Conservation (phyloP, 129 eudicot genomes). For the Arctium lappa region DNA sequence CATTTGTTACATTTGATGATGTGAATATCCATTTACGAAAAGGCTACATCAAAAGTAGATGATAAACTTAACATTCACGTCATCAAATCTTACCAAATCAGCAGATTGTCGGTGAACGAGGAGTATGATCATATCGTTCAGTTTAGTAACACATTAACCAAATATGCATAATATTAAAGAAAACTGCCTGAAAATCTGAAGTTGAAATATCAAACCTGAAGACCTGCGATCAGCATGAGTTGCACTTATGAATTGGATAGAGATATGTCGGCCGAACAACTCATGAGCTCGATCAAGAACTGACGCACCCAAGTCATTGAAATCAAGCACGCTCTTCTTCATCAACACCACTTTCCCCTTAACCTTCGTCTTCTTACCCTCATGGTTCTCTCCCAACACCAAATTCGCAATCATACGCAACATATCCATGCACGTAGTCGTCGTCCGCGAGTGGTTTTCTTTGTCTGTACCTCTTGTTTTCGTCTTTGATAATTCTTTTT, state of each 20-base stretch:
- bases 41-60: too few relatives aligned
- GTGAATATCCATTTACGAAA: too few relatives aligned
- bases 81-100: neutral
- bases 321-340: constrained; percentile 37
- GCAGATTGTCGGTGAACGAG: neutral
- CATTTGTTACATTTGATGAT: too few relatives aligned
- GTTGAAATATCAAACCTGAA: constrained; percentile 1
- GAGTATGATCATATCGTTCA: neutral
- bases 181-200: neutral
- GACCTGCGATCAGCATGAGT: constrained; percentile 15
- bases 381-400: constrained; percentile 4
- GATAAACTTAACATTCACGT: too few relatives aligned
- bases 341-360: constrained; percentile 38
- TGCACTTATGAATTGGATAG: constrained; percentile 37
- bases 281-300: constrained; percentile 34
- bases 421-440: neutral
- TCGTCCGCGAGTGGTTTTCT: neutral
- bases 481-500: neutral
- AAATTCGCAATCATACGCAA: constrained; percentile 1
- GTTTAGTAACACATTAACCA: neutral
- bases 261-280: constrained; percentile 34
- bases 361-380: constrained; percentile 16
- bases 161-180: neutral
- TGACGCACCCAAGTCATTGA: constrained; percentile 22
- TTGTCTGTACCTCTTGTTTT: neutral